phyloP scores from a whole-genome alignment of 768 basidiomycete species.

The Boletus rex-veris region DNA sequence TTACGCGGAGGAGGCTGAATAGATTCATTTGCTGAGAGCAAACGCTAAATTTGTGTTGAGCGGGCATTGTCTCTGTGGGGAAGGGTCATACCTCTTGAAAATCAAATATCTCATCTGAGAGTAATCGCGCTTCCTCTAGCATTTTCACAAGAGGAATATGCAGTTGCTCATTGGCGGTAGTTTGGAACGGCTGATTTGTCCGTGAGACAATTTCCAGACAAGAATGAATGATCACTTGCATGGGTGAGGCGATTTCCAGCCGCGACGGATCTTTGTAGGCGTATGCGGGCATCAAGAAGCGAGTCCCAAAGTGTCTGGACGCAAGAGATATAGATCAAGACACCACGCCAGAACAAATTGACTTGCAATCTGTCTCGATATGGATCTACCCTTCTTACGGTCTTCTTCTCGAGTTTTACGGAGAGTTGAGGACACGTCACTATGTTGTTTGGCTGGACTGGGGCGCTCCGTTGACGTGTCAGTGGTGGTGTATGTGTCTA shows the following conservation, averaged over 20 bases:
- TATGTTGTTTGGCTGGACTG: slow-evolving; percentile 11
- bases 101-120: slow-evolving; percentile 66
- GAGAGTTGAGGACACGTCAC: slow-evolving; percentile 51
- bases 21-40: slow-evolving; percentile 47
- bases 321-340: slow-evolving; percentile 3
- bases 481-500: slow-evolving; percentile 1
- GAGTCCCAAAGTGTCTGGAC: slow-evolving; percentile 78
- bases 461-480: slow-evolving; percentile 15
- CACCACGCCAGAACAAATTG: slow-evolving; percentile 8
- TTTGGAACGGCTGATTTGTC: slow-evolving; percentile 30
- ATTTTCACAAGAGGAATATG: slow-evolving; percentile 47
- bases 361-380: slow-evolving; percentile 79
- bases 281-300: slow-evolving; percentile 87
- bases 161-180: slow-evolving; percentile 34
- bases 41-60: slow-evolving; percentile 35
- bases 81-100: slow-evolving; percentile 57
- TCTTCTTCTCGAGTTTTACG: slow-evolving; percentile 65
- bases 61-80: not conserved
- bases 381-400: slow-evolving; percentile 76
- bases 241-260: slow-evolving; percentile 63
- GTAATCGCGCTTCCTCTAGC: slow-evolving; percentile 54
- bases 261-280: slow-evolving; percentile 74
- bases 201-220: slow-evolving; percentile 12
- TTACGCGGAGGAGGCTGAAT: slow-evolving; percentile 53
- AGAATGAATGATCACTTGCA: slow-evolving; percentile 38